Evolutionary conservation across 1,139 yeast species (phyloP).

Genomic region (Yamadazyma songkhlaensis): DNA sequence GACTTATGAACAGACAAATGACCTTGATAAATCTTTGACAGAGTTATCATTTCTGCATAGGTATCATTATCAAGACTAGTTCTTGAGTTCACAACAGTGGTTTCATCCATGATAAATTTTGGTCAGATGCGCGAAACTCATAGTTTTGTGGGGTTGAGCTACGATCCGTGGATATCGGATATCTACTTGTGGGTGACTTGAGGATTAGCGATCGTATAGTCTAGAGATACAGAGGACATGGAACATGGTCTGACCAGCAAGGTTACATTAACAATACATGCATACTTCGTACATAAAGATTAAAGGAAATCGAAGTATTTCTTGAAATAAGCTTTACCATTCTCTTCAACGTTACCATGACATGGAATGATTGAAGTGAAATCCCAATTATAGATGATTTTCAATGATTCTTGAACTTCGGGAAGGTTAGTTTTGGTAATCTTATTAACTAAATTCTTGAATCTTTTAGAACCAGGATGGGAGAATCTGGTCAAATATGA

Average conservation of each 20-base stretch:
- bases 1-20: conserved; percentile 6
- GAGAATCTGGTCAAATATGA: conserved; percentile 33
- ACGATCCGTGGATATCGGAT: conserved; percentile 1
- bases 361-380: conserved; percentile 51
- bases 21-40: conserved; percentile 8
- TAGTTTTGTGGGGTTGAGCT: conserved; percentile 1
- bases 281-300: background rate
- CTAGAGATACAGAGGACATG: no score
- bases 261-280: background rate
- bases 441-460: conserved; percentile 28
- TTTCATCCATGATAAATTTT: conserved; percentile 2
- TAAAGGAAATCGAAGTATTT: conserved; percentile 13
- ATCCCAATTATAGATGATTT: conserved; percentile 40
- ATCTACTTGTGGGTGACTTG: background rate
- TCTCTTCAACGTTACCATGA: conserved; percentile 56
- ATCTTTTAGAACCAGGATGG: conserved; percentile 38
- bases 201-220: no score
- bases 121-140: background rate
- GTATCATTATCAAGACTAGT: conserved; percentile 10
- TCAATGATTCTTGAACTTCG: conserved; percentile 23
- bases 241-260: no score
- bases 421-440: conserved; percentile 18
- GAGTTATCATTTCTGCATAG: conserved; percentile 7
- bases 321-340: conserved; percentile 35
- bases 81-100: conserved; percentile 8